Evolutionary conservation across 345 rosid species (phyloP).

Genomic region (Salix purpurea): DNA sequence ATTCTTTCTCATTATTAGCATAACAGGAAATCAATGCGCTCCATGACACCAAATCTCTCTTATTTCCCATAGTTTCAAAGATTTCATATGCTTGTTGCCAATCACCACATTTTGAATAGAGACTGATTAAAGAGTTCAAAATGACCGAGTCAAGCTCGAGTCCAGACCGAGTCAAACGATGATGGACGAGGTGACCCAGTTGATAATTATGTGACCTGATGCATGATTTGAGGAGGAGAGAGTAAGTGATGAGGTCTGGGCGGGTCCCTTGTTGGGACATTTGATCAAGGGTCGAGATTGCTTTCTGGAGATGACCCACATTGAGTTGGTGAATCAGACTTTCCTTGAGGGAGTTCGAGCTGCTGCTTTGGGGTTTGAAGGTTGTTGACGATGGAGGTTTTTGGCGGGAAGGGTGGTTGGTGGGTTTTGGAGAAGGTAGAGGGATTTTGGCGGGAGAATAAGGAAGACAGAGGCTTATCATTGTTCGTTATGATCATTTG

Average conservation of each 20-base stretch:
- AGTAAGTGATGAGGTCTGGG: slow-evolving; percentile 53
- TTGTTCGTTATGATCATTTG: background rate
- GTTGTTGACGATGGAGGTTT: slow-evolving; percentile 7
- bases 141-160: slow-evolving; percentile 54
- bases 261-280: slow-evolving; percentile 34
- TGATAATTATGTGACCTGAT: slow-evolving; percentile 54
- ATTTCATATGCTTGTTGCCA: slow-evolving; percentile 36
- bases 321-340: slow-evolving; percentile 48
- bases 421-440: slow-evolving; percentile 11
- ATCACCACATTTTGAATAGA: slow-evolving; percentile 62
- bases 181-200: slow-evolving; percentile 54
- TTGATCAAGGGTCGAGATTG: slow-evolving; percentile 49
- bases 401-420: slow-evolving; percentile 24
- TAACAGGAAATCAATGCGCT: slow-evolving; percentile 67
- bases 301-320: slow-evolving; percentile 50
- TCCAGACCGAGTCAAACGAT: slow-evolving; percentile 30
- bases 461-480: slow-evolving; percentile 29
- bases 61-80: slow-evolving; percentile 47
- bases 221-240: slow-evolving; percentile 71
- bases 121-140: slow-evolving; percentile 61
- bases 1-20: slow-evolving; percentile 42
- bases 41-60: slow-evolving; percentile 70
- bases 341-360: slow-evolving; percentile 20
- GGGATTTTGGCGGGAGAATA: slow-evolving; percentile 43
- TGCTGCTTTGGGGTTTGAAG: slow-evolving; percentile 6